These are phyloP conservation scores for Colletotrichum kahawae DNA, from an alignment of 2,329 filamentous ascomycete genomes.

Conservation along the genomic window DNA sequence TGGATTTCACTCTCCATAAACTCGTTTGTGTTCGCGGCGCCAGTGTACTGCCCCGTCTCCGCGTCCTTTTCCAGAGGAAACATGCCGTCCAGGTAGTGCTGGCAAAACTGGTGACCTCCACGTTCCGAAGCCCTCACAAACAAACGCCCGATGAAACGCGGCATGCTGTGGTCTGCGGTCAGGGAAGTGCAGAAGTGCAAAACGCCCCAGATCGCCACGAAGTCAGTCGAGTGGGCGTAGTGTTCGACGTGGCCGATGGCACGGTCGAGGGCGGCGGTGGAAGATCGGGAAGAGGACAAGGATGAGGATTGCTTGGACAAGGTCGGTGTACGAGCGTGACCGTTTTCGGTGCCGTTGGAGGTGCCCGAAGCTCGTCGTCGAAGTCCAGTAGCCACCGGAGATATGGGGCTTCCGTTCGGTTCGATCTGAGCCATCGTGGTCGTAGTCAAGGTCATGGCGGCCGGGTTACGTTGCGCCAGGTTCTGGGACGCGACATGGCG, in stretches of 20 bases:
- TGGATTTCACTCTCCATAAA: constrained; percentile 67
- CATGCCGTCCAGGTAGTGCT: constrained; percentile 68
- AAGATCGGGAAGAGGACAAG: constrained; percentile 38
- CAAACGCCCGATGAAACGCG: constrained; percentile 67
- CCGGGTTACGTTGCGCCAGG: constrained; percentile 45
- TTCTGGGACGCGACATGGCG: constrained; percentile 35
- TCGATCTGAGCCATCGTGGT: constrained; percentile 4
- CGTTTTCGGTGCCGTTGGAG: background rate
- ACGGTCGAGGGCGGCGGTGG: constrained; percentile 45
- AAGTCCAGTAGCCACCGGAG: background rate
- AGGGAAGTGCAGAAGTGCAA: constrained; percentile 59
- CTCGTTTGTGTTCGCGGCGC: constrained; percentile 53
- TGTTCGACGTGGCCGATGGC: constrained; percentile 79
- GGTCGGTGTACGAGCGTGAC: background rate
- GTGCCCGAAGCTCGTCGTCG: background rate
- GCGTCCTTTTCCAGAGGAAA: constrained; percentile 56
- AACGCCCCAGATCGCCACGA: constrained; percentile 77
- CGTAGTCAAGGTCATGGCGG: constrained; percentile 15
- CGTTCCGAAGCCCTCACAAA: constrained; percentile 50
- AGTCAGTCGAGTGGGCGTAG: constrained; percentile 77
- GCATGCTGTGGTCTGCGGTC: constrained; percentile 46
- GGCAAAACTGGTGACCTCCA: constrained; percentile 59
- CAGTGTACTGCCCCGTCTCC: constrained; percentile 43
- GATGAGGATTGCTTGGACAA: constrained; percentile 29
- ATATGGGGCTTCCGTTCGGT: constrained; percentile 4